Base-by-base conservation (phyloP, 441 rosid genomes). In the Brassica hybrid region DNA sequence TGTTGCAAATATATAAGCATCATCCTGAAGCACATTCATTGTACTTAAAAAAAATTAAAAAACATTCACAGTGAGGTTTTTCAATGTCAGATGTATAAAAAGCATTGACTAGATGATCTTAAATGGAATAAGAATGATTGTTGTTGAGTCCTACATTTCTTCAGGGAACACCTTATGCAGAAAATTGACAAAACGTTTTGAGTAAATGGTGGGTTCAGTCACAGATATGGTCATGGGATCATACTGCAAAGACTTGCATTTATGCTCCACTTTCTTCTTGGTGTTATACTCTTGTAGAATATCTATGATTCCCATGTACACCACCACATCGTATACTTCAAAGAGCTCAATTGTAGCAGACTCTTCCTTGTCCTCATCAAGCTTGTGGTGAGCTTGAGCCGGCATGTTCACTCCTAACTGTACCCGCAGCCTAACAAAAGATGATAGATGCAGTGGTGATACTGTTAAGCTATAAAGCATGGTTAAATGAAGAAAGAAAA, bases 401-500 rank as follows among this genome's bases (percentile, higher is more conserved):
- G 97, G 98, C 98, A 94, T 94, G 87, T 94, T 90, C 65, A 90
- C 98, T 67, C 98, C 98, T 71, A 94, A 67, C 71, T 94, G 96
- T 58, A 94, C 97, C 50, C 85, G 91, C 66, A 94, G 81, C 87
- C 98, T 94, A 23, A 59, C n/a, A 10, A 21, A 34, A 19, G 25
- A 9, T 3, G 13, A 65, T 14, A 12, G 50, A 48, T 23, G 54
- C 58, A 41, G n/a, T n/a, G n/a, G 16, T 21, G 71, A 11, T 1
- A 38, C 0, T 67, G 64, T 73, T 73, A 64, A 74, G 78, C 43
- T 41, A 68, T 17, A n/a, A 64, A 34, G 41, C 21, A 68, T 0
- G 7, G 57, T 32, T 25, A 58, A 21, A 34, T 62, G 75, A 73
- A 36, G 36, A 56, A 63, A 65, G 0, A 14, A 50, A 50, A 16